Evolutionary conservation across 257 asterid species (phyloP), one percentile per base, ranked within the genome.

Genomic region (Oldenlandia corymbosa): DNA sequence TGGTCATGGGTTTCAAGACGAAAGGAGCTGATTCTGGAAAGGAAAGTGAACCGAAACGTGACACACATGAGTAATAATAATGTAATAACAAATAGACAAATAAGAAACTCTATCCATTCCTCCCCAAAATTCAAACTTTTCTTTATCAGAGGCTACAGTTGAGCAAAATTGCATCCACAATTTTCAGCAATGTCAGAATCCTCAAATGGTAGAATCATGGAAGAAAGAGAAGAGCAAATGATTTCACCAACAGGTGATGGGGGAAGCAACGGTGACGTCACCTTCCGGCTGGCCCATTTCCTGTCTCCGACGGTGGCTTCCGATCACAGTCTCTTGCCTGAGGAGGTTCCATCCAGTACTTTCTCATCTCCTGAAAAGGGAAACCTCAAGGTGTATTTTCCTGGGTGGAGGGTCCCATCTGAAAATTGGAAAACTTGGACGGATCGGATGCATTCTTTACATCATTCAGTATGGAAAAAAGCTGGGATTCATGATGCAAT

Each of bases 371-470:
- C 24, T 24, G 1, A 7, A 16, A 4, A 11, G 46, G n/a, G n/a
- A n/a, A n/a, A 2, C 27, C 26, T 16, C 1, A 39, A 39, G 10
- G 23, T 39, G 39, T 3, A 9, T 21, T 5, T 2, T 8, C 2
- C 6, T 1, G 10, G 7, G 34, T 3, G 13, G 26, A 52, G 9
- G 41, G 23, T 41, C 2, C 10, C 34, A 1, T 48, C 32, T 4
- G 34, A 13, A 2, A 47, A 66, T 13, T 82, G 84, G 84, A 68
- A 64, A 27, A 62, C 34, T 1, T 79, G 83, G 84, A 76, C 75
- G 42, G 37, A 66, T 1, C 27, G 17, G 0, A 73, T 72, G 83
- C 57, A 65, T n/a, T 46, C 65, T 2, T 36, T 27, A 24, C 69
- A 76, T 62, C 24, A 47, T 10, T 16, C 62, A 24, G 56, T 53